Conservation (phyloP, 2,329 filamentous ascomycete species). For the Coniochaeta prunicola region DNA sequence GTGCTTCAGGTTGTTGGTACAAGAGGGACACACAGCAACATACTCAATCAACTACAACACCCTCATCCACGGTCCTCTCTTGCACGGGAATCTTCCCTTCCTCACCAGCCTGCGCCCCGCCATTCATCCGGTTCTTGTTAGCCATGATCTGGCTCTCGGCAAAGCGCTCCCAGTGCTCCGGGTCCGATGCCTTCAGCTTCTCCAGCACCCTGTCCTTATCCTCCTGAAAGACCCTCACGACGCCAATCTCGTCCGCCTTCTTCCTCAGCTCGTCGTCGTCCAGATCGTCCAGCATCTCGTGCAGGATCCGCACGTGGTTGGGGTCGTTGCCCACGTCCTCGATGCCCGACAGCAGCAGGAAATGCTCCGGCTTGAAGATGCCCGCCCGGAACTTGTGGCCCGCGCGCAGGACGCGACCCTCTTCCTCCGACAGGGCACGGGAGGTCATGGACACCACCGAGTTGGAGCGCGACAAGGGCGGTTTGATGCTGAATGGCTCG, state of each 20-base stretch:
- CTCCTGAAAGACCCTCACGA: constrained; percentile 54
- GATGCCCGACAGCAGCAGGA: constrained; percentile 38
- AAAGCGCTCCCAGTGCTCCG: constrained; percentile 58
- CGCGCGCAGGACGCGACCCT: constrained; percentile 46
- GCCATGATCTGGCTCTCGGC: constrained; percentile 55
- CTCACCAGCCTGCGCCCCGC: background rate
- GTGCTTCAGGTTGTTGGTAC: too few relatives aligned
- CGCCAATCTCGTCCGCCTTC: constrained; percentile 49
- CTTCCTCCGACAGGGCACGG: constrained; percentile 47
- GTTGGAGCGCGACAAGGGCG: constrained; percentile 41
- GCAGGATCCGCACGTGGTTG: constrained; percentile 43
- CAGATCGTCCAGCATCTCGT: constrained; percentile 56
- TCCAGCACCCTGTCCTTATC: constrained; percentile 42
- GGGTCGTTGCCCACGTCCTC: constrained; percentile 45
- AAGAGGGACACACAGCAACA: background rate
- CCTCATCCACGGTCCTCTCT: background rate
- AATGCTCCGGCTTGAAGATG: constrained; percentile 44
- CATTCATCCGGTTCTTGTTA: constrained; percentile 34
- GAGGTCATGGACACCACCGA: constrained; percentile 44
- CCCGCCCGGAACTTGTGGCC: constrained; percentile 50
- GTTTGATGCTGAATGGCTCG: constrained; percentile 25
- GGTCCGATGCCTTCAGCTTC: constrained; percentile 51
- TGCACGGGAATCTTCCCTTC: background rate
- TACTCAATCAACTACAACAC: constrained; percentile 1
- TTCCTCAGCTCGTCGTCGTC: constrained; percentile 50